Evolutionary conservation across 371 early-diverging fungal genomes (phyloP).

Genomic region (Mucor plumbeus): DNA sequence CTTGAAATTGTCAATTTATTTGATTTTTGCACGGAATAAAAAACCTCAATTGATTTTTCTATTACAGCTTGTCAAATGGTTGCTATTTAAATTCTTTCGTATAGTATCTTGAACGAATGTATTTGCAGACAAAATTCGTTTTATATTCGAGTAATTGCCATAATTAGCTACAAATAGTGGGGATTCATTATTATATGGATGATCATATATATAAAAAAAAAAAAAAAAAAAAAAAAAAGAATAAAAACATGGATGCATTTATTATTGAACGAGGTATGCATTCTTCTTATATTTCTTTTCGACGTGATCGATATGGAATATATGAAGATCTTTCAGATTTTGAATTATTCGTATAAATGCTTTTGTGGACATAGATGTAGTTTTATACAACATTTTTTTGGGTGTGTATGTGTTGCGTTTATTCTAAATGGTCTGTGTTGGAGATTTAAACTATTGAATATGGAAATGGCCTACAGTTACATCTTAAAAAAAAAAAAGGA

Average conservation of each 20-base stretch:
- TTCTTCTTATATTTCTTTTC: conserved; percentile 20
- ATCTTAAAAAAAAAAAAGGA: conserved; percentile 1
- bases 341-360: too few species aligned
- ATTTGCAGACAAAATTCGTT: background rate
- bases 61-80: background rate
- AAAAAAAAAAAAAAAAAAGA: background rate
- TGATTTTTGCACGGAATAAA: conserved; percentile 3
- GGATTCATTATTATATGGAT: background rate
- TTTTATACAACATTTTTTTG: too few species aligned
- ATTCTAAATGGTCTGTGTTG: too few species aligned
- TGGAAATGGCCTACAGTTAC: background rate
- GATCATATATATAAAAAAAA: background rate
- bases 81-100: conserved; percentile 1
- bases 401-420: too few species aligned
- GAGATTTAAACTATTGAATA: background rate
- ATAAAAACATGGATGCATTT: conserved; percentile 43
- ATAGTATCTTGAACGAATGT: background rate
- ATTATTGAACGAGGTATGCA: conserved; percentile 54
- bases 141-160: too few species aligned
- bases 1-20: background rate
- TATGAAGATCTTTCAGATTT: background rate
- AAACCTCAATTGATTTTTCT: background rate
- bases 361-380: background rate
- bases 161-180: too few species aligned
- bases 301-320: background rate